Evolutionary conservation across 371 early-diverging fungal genomes (phyloP).

Genomic region (Capillidium heterosporum): DNA sequence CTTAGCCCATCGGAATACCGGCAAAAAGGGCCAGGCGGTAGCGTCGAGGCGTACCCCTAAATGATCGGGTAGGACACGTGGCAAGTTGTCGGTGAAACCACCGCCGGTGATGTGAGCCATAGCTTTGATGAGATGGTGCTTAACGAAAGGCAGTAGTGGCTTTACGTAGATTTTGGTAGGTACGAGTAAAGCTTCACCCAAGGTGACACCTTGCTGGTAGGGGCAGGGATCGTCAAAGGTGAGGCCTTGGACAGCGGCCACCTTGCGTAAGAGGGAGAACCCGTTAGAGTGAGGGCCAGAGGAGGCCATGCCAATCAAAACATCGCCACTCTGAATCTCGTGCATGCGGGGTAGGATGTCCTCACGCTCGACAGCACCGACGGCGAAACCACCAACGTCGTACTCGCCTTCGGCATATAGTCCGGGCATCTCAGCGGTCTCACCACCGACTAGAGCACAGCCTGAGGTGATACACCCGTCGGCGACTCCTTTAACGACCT

Average conservation of each 20-base stretch:
- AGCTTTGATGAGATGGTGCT: conserved; percentile 63
- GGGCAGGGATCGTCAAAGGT: conserved; percentile 66
- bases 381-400: conserved; percentile 93
- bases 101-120: conserved; percentile 97
- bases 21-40: conserved; percentile 53
- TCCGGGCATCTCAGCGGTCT: conserved; percentile 99
- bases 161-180: conserved; percentile 93
- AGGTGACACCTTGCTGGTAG: conserved; percentile 30
- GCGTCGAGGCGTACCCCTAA: conserved; percentile 66
- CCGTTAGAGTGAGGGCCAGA: conserved; percentile 96
- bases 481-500: conserved; percentile 86
- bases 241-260: conserved; percentile 56
- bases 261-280: conserved; percentile 86
- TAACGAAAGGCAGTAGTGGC: conserved; percentile 65
- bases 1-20: conserved; percentile 91
- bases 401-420: conserved; percentile 59
- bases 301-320: conserved; percentile 75
- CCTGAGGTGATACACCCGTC: conserved; percentile 80
- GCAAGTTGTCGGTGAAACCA: conserved; percentile 93
- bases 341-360: conserved; percentile 71
- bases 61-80: conserved; percentile 76
- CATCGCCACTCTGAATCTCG: conserved; percentile 57
- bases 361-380: conserved; percentile 86
- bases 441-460: conserved; percentile 94
- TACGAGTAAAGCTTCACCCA: conserved; percentile 72